Evolutionary conservation across 345 rosid species (phyloP), one percentile per base, ranked within the genome.

Genomic region (Toxicodendron radicans): DNA sequence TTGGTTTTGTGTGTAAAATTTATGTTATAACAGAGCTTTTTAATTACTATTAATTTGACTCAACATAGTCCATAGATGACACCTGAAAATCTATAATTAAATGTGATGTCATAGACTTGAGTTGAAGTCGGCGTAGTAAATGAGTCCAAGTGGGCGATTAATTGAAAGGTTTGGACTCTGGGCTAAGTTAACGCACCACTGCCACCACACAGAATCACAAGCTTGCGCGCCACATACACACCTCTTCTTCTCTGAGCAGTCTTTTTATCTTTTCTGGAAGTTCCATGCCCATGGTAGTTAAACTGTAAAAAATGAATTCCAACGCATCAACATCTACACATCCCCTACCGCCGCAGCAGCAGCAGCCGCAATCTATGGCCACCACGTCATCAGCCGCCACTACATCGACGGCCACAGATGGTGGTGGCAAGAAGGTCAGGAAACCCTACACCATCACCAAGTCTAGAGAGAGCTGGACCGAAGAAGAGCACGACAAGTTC

Each of bases 371-470:
- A 9, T 71, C 84, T 51, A 84, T 79, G 77, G 71, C 83, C 33
- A 72, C 86, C 20, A 63, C 87, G 21, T 64, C 88, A 0, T 61
- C 86, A 9, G 80, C 78, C 3, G 52, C 84, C 0, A 32, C 83
- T 3, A 7, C 86, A 32, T 12, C 80, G 21, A 20, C 65, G 2
- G 71, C 74, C n/a, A 59, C 70, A 2, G 87, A 77, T 27, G 89
- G 79, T 32, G 77, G 80, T 23, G 77, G 87, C 52, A 95, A 95
- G 92, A 95, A 91, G 73, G 87, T 91, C 38, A 86, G 99, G 84
- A 95, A 95, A 72, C 98, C 99, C 8, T 95, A 95, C 84, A 95
- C 97, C n/a, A 91, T 95, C 79, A 95, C 99, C 79, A 95, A 95
- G 88, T 95, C 98, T 0, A 89, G 99, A 20, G 99, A 95, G 87